Evolutionary conservation across 257 asterid species (phyloP).

Genomic region (Fraxinus quadrangulata): DNA sequence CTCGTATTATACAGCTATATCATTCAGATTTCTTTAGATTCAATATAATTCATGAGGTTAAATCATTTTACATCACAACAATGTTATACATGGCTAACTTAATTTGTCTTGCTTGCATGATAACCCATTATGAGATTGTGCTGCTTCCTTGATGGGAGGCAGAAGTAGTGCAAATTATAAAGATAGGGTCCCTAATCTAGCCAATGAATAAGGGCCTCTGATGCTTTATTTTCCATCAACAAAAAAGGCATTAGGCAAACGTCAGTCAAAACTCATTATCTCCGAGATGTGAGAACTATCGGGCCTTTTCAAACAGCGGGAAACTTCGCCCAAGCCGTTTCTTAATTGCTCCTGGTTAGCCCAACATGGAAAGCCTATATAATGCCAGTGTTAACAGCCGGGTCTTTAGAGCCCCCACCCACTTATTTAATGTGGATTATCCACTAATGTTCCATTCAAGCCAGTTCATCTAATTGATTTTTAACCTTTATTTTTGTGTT

Average conservation of each 20-base stretch:
- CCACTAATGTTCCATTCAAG: background rate
- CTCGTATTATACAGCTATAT: background rate
- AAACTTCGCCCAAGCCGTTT: background rate
- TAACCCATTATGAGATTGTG: background rate
- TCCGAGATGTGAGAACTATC: background rate
- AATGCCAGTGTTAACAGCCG: background rate
- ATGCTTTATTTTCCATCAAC: background rate
- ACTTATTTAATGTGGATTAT: background rate
- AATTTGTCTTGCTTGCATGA: background rate
- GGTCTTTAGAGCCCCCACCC: background rate
- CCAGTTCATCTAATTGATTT: background rate
- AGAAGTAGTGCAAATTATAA: background rate
- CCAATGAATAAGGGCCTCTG: background rate
- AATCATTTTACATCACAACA: background rate
- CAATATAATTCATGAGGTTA: background rate
- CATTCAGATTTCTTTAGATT: background rate
- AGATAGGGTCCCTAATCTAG: background rate
- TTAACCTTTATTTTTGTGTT: background rate
- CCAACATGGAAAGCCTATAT: background rate
- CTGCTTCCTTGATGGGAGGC: background rate
- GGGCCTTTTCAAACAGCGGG: background rate
- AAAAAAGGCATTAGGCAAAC: background rate
- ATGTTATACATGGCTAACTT: background rate
- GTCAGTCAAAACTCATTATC: background rate
- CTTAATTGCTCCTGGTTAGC: background rate